Conservation (phyloP, 1,284 basidiomycete genomes). For the Phaffia rhodozyma region DNA sequence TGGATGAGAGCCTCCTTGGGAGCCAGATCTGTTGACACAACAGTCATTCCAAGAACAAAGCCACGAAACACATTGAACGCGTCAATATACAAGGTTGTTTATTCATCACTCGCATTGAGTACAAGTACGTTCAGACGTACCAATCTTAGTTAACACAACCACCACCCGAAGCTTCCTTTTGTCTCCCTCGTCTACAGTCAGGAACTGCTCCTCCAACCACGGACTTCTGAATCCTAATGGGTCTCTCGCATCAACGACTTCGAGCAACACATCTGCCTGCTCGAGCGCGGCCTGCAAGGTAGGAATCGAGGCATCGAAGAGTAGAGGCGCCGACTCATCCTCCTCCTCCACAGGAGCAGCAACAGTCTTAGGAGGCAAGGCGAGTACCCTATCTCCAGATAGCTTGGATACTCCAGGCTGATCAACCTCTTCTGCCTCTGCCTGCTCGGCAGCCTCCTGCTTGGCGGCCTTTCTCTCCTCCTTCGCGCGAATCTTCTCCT, state of each 20-base stretch:
- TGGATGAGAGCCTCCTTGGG: conserved; percentile 65
- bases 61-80: background rate
- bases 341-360: conserved; percentile 32
- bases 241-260: conserved; percentile 78
- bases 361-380: conserved; percentile 31
- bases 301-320: conserved; percentile 56
- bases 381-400: conserved; percentile 36
- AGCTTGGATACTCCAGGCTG: conserved; percentile 33
- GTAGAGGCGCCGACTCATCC: conserved; percentile 35
- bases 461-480: conserved; percentile 31
- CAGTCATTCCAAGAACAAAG: background rate
- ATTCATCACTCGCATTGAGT: background rate
- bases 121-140: conserved; percentile 38
- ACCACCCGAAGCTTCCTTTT: conserved; percentile 37
- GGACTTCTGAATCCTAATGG: conserved; percentile 56
- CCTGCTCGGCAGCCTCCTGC: background rate
- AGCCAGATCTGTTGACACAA: conserved; percentile 52
- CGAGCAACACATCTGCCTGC: conserved; percentile 67
- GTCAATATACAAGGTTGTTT: background rate
- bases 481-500: conserved; percentile 54
- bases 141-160: conserved; percentile 75
- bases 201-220: conserved; percentile 50
- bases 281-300: conserved; percentile 62
- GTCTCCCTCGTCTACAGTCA: conserved; percentile 39
- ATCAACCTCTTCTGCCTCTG: conserved; percentile 8